Evolutionary conservation across 208 protist genomes (phyloP), one percentile per base, ranked within the genome.

Genomic region (Crithidia sp.): DNA sequence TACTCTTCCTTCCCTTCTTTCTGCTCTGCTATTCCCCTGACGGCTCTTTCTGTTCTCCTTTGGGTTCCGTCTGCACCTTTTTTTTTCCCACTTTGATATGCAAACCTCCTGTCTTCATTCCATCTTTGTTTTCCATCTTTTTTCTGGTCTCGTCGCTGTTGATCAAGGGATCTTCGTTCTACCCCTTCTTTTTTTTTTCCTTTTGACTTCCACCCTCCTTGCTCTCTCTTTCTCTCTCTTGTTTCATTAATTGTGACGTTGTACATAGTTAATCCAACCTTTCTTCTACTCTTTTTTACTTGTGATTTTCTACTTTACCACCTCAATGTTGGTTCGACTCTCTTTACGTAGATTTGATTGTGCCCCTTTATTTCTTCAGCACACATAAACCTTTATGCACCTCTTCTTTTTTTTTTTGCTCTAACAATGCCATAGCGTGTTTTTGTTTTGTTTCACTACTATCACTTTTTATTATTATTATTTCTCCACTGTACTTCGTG

Each of bases 141-240:
- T 67, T 67, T 43, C 12, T 17, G 17, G 28, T 28, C 16, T 54
- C 49, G 49, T n/a, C 13, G 49, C 16, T 54, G 12, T 12, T 54
- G 49, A 54, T 16, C 49, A 16, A 12, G 13, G 16, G 16, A 61
- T 43, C 52, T 36, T 70, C 28, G 17, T 62, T 28, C 47, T 4
- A 39, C 28, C 5, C 17, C 19, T 47, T 5, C 59, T 54, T 66
- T 71, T 62, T 70, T 75, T 81, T 69, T 69, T 79, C 45, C 62
- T 74, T 67, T 50, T 55, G 16, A 6, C 41, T 41, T 67, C 12
- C 14, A 49, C 40, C 45, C 44, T 17, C 40, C 19, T 49, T 49
- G 9, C 12, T 28, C 28, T 28, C 28, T 28, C 41, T 60, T 62
- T 16, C 8, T 14, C 36, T 68, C 63, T 60, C 44, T 16, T 58